Conservation (phyloP, 768 basidiomycete species). For the Termitomyces sp. region DNA sequence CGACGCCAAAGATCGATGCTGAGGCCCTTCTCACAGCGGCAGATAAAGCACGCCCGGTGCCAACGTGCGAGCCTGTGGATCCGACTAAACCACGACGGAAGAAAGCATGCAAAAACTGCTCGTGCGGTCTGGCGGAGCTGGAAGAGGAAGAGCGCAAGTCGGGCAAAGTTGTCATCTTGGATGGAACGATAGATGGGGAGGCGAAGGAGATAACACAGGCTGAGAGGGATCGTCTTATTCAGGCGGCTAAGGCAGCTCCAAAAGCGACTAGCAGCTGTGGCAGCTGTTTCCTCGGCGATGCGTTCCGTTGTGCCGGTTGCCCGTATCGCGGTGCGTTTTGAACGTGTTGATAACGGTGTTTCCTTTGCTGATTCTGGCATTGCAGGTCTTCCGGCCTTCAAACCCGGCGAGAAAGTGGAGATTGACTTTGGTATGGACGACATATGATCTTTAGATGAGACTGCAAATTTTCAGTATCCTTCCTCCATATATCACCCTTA, state of each 20-base stretch:
- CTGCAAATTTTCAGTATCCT: not conserved
- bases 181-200: conserved; percentile 55
- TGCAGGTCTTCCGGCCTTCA: conserved; percentile 94
- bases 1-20: conserved; percentile 73
- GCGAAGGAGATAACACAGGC: conserved; percentile 49
- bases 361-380: conserved; percentile 5
- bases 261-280: conserved; percentile 97
- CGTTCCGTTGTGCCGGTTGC: conserved; percentile 93
- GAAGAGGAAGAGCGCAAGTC: conserved; percentile 73
- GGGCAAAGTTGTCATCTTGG: conserved; percentile 62
- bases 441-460: conserved; percentile 40
- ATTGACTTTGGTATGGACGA: conserved; percentile 88
- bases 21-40: conserved; percentile 78
- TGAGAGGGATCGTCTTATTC: conserved; percentile 61
- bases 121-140: conserved; percentile 92
- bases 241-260: conserved; percentile 64
- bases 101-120: conserved; percentile 94
- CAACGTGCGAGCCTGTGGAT: conserved; percentile 66
- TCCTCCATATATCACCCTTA: not conserved
- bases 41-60: conserved; percentile 75
- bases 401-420: conserved; percentile 97
- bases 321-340: conserved; percentile 85
- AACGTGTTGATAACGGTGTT: not conserved
- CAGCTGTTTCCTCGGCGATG: conserved; percentile 96
- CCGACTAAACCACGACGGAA: conserved; percentile 57